These are phyloP conservation scores for Monosporascus sp. DNA, from an alignment of 2,329 filamentous ascomycete genomes.

Conservation along the genomic window DNA sequence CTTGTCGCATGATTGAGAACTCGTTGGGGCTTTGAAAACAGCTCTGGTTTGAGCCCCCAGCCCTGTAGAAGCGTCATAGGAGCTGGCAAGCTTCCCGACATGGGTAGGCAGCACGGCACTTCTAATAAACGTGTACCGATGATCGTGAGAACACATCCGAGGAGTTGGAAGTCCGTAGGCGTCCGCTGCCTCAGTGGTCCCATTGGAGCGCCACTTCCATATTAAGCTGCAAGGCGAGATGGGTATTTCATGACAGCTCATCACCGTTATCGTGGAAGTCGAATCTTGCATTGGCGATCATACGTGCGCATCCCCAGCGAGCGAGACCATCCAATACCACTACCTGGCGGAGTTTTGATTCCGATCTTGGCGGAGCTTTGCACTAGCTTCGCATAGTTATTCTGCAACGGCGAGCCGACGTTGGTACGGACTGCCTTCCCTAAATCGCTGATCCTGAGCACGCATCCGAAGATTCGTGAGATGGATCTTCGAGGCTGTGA, in stretches of 20 bases:
- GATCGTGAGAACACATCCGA: neutral
- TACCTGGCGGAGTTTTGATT: neutral
- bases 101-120: neutral
- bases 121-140: neutral
- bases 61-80: neutral
- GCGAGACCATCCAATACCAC: neutral
- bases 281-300: constrained; percentile 11
- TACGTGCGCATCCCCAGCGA: constrained; percentile 1
- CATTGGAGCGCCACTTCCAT: neutral
- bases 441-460: neutral
- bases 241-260: neutral
- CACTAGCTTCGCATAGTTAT: neutral
- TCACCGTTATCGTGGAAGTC: constrained; percentile 7
- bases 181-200: neutral
- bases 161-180: neutral
- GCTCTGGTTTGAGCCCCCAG: neutral
- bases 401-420: constrained; percentile 1
- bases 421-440: neutral
- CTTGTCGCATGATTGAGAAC: neutral
- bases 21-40: neutral
- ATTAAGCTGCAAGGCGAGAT: neutral
- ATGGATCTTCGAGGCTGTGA: constrained; percentile 13
- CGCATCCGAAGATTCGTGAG: constrained; percentile 14
- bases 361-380: neutral
- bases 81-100: neutral